phyloP scores from a whole-genome alignment of 352 stramenopile genomes.

The Pythium brachiatum region DNA sequence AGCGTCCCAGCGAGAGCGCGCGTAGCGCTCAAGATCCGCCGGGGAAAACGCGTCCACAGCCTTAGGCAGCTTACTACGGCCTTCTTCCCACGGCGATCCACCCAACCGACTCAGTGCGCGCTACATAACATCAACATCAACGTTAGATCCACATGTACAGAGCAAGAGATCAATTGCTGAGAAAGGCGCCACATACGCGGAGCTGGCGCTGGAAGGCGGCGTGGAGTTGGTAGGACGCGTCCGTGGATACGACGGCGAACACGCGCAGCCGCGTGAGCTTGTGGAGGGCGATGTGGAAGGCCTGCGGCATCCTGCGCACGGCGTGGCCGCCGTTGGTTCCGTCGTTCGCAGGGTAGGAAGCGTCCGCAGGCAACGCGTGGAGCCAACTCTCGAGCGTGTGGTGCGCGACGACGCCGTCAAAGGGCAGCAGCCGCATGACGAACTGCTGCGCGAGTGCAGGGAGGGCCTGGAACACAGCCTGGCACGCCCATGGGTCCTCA shows the following conservation, averaged over 20 bases:
- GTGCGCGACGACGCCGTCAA: conserved; percentile 43
- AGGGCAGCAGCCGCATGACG: conserved; percentile 84
- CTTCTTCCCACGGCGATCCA: conserved; percentile 71
- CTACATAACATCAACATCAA: conserved; percentile 28
- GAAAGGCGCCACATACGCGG: conserved; percentile 27
- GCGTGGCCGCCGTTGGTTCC: conserved; percentile 13
- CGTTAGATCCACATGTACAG: too few relatives aligned
- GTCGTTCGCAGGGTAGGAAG: not conserved
- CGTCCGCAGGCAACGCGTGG: conserved; percentile 33
- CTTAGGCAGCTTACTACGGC: conserved; percentile 24
- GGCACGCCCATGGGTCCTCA: conserved; percentile 85
- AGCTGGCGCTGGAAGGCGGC: conserved; percentile 62
- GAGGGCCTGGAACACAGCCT: conserved; percentile 87
- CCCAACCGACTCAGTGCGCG: conserved; percentile 67
- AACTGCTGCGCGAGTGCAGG: conserved; percentile 87
- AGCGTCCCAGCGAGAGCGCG: conserved; percentile 34
- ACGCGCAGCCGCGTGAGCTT: conserved; percentile 59
- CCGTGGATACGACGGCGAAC: conserved; percentile 38
- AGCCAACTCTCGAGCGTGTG: conserved; percentile 70
- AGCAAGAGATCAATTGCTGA: too few relatives aligned
- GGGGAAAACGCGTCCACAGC: conserved; percentile 20
- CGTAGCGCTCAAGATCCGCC: conserved; percentile 34
- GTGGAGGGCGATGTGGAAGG: conserved; percentile 51
- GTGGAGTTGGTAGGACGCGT: conserved; percentile 45
- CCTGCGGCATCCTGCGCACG: conserved; percentile 36